Conservation (phyloP, 2,329 filamentous ascomycete species). For the Aspergillus quadricinctus region DNA sequence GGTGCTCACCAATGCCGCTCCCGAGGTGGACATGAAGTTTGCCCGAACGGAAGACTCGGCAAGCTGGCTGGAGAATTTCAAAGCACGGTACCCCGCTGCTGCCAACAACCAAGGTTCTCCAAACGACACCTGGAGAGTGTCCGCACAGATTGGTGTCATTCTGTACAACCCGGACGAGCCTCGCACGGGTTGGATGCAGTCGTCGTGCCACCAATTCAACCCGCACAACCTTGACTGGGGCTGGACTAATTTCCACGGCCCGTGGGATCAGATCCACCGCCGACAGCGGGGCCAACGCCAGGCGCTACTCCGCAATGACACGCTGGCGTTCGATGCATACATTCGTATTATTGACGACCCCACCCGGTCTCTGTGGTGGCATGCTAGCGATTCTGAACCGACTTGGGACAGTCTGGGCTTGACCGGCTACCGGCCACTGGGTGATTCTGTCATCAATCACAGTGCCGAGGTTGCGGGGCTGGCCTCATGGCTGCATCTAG, state of each 20-base stretch:
- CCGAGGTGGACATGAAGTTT: slow-evolving; percentile 31
- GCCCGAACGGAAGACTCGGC: slow-evolving; percentile 23
- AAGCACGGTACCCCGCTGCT: slow-evolving; percentile 21
- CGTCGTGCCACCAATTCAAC: slow-evolving; percentile 57
- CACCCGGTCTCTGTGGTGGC: slow-evolving; percentile 59
- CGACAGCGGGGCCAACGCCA: slow-evolving; percentile 56
- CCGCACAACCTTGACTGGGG: slow-evolving; percentile 58
- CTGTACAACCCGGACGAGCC: slow-evolving; percentile 62
- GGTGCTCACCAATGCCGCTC: slow-evolving; percentile 25
- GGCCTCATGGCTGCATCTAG: slow-evolving; percentile 55
- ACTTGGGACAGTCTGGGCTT: slow-evolving; percentile 54
- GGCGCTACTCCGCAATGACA: slow-evolving; percentile 57
- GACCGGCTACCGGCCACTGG: slow-evolving; percentile 54
- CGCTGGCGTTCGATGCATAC: slow-evolving; percentile 58
- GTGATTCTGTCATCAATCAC: slow-evolving; percentile 42
- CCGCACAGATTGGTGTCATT: slow-evolving; percentile 59
- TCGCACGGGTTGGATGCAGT: slow-evolving; percentile 53
- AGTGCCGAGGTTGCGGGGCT: slow-evolving; percentile 51
- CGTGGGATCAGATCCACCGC: slow-evolving; percentile 54
- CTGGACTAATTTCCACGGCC: slow-evolving; percentile 59
- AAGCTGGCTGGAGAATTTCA: slow-evolving; percentile 30
- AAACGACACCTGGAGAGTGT: slow-evolving; percentile 41
- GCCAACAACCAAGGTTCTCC: slow-evolving; percentile 6
- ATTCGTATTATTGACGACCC: slow-evolving; percentile 58
- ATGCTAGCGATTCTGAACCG: slow-evolving; percentile 50